Base-by-base conservation (phyloP, 176 grass and related monocot genomes). In the Carex pumila region DNA sequence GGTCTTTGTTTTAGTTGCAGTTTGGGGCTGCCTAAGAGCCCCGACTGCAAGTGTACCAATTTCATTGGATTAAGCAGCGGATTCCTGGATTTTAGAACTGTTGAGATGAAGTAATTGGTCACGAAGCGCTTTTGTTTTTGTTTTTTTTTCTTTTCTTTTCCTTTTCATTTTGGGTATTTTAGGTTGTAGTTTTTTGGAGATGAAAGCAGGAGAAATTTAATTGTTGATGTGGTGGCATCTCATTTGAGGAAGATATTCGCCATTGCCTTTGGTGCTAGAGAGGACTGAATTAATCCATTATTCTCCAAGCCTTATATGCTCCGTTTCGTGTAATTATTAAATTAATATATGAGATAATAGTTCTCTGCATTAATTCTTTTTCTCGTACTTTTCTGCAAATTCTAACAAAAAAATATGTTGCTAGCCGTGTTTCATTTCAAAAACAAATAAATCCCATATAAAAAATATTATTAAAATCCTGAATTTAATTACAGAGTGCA, bases 11-110 rank as follows among this genome's bases (percentile, higher is more conserved):
- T 94, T 92, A 90, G 89, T 82, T 97, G 94, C 88, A 89, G 88
- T 72, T 82, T 94, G 88, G 94, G 94, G 12, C 63, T 91, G 41
- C 87, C 89, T 84, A 91, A 87, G 85, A 84, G 89, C 89, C 14
- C 83, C 0, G 91, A 88, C 7, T 97, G 94, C 87, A 93, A 94
- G 91, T 97, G 94, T 57, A 89, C 65, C 57, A 85, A 58, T 89
- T 97, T 97, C 83, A 83, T 92, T 61, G 90, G 88, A 12, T 81
- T 94, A 81, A 54, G 84, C 60, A 84, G 78, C 63, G 89, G 85
- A 84, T 86, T 87, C 86, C 87, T 92, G 36, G 87, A 91, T 66
- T 97, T 90, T 89, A 92, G 95, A 97, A 94, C 87, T 85, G 78
- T 94, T 31, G 75, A 97, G 85, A 94, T 97, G 92, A 94, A 91